Conservation (phyloP, 257 asterid species). For the Solanum sparsipilum region DNA sequence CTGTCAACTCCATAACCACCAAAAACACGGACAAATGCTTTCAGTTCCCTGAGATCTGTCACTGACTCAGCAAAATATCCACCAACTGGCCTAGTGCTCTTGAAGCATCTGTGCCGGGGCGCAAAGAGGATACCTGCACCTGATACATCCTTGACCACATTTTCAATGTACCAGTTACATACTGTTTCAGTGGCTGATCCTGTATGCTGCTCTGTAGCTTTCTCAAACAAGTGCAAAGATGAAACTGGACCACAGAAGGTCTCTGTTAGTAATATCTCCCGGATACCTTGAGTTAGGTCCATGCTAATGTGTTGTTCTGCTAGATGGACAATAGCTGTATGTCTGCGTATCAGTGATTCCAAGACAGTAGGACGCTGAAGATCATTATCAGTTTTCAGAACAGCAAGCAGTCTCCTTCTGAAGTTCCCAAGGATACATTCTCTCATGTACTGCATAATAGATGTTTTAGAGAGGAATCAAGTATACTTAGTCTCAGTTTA, state of each 20-base stretch:
- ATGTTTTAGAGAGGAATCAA: background rate
- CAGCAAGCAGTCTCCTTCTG: slow-evolving; percentile 81
- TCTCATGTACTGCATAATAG: slow-evolving; percentile 85
- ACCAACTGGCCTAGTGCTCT: slow-evolving; percentile 95
- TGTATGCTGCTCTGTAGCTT: slow-evolving; percentile 64
- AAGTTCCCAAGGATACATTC: slow-evolving; percentile 95
- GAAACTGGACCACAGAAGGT: slow-evolving; percentile 95
- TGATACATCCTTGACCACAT: slow-evolving; percentile 84
- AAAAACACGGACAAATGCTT: slow-evolving; percentile 77
- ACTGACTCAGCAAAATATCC: slow-evolving; percentile 91
- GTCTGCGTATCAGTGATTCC: slow-evolving; percentile 76
- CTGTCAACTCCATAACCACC: slow-evolving; percentile 96
- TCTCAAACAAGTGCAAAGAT: slow-evolving; percentile 86
- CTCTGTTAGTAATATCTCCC: slow-evolving; percentile 86
- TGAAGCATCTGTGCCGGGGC: slow-evolving; percentile 82
- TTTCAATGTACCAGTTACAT: slow-evolving; percentile 91
- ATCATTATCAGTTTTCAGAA: slow-evolving; percentile 89
- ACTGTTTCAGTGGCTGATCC: slow-evolving; percentile 88
- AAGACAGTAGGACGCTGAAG: slow-evolving; percentile 90
- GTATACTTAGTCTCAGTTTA: background rate
- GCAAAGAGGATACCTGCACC: slow-evolving; percentile 86
- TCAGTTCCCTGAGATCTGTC: slow-evolving; percentile 63
- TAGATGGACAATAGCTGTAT: slow-evolving; percentile 76
- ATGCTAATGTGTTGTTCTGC: slow-evolving; percentile 98
- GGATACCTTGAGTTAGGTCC: slow-evolving; percentile 95